A percentile compares a stretch with the other conserved stretches of the same genome.
Conservation (phyloP, 352 stramenopile genomes). For the Phytophthora boehmeriae region DNA sequence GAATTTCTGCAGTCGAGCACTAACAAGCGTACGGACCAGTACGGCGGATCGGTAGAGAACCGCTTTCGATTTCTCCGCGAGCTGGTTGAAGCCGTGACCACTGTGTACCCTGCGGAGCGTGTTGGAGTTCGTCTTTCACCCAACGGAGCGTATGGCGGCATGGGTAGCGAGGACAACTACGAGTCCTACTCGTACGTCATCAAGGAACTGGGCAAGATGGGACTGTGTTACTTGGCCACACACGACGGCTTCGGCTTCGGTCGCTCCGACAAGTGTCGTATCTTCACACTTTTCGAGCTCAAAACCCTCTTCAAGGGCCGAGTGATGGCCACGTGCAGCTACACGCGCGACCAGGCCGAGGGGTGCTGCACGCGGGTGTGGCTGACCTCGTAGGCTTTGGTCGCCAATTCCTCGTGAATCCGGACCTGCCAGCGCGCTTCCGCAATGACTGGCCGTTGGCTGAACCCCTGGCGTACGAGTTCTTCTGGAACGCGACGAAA, state of each 20-base stretch:
- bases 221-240: conserved; percentile 46
- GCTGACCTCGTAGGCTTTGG: conserved; percentile 39
- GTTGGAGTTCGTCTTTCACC: conserved; percentile 42
- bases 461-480: conserved; percentile 15
- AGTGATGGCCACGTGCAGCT: conserved; percentile 36
- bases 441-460: conserved; percentile 25
- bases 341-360: conserved; percentile 44
- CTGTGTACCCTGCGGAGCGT: conserved; percentile 27
- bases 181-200: conserved; percentile 50
- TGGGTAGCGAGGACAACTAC: conserved; percentile 46
- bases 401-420: conserved; percentile 40
- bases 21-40: conserved; percentile 84
- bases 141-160: conserved; percentile 39
- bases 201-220: conserved; percentile 32
- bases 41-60: conserved; percentile 84
- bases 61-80: conserved; percentile 70
- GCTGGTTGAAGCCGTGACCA: conserved; percentile 57
- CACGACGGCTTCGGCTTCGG: conserved; percentile 43
- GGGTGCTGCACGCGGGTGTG: conserved; percentile 36
- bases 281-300: conserved; percentile 33
- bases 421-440: conserved; percentile 41
- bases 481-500: conserved; percentile 25
- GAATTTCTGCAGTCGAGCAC: conserved; percentile 82
- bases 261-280: conserved; percentile 30
- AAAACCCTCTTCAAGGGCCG: conserved; percentile 36